A percentile compares a stretch with the other conserved stretches of the same genome.
Evolutionary conservation across 2,329 filamentous ascomycete genomes (phyloP).

Genomic region (Chrysoporthe cubensis): DNA sequence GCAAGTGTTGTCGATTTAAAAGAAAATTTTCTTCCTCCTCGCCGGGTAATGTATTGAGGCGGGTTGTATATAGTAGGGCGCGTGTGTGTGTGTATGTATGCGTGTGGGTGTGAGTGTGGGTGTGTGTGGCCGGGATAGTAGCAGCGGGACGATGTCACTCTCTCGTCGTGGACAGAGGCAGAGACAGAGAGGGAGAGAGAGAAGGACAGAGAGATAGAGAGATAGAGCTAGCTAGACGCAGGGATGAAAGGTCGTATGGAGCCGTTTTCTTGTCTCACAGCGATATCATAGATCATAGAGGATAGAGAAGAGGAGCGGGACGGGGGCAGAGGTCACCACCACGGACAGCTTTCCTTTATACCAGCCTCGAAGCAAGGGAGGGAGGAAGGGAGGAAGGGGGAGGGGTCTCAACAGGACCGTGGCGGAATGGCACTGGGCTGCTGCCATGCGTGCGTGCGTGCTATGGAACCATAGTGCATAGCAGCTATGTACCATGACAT

Average conservation of each 20-base stretch:
- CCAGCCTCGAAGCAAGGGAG: neutral
- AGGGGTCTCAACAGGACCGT: no score
- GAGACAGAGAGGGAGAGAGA: neutral
- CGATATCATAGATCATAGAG: neutral
- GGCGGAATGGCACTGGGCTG: no score
- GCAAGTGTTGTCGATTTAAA: neutral
- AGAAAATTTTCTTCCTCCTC: no score
- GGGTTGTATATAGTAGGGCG: neutral
- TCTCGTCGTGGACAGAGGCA: neutral
- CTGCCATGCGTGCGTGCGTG: no score
- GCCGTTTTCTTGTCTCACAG: neutral
- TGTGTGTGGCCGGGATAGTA: neutral
- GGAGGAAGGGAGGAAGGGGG: neutral
- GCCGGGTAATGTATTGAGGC: no score
- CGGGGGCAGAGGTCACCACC: conserved; percentile 14
- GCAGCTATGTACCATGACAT: no score
- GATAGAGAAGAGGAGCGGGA: neutral
- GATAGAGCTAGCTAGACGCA: neutral
- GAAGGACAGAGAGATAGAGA: neutral
- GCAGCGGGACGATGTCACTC: neutral
- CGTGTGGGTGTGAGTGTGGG: no score
- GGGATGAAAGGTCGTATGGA: neutral
- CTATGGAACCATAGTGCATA: no score
- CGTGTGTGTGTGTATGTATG: neutral
- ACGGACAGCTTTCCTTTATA: conserved; percentile 24